Base-by-base conservation (phyloP, 208 protist species). In the Trypanosoma grayi region DNA sequence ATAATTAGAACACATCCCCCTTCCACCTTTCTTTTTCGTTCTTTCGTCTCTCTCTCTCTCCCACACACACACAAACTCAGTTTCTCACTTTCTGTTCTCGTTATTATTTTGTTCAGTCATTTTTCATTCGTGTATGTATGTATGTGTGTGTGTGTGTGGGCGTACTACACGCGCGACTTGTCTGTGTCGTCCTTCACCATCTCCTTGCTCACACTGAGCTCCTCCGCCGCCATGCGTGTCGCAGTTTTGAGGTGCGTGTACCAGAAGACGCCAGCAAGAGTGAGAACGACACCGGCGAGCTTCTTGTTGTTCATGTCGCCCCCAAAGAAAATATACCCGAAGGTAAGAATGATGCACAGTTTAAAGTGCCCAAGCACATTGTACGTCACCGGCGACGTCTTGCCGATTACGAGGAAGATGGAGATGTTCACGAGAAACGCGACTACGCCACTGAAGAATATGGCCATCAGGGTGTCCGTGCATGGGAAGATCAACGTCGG, bases 351-450 rank as follows among this genome's bases (percentile, higher is more conserved):
- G 16, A 87, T 60, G 30, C 76, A 81, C 22, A 90, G 76, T 66
- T 97, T 97, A 48, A 90, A 86, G 68, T 94, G 87, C 0, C 87
- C 87, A 28, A 94, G 57, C 31, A 97, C 89, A 54, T 95, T 87
- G 70, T 91, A 95, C 55, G 89, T 95, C 28, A 95, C 71, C 0
- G 89, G 84, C 1, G 83, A 91, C 6, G 87, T 94, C 59, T 86
- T 85, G 25, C 87, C 85, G 64, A 95, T 93, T 28, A 94, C 85
- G 9, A 94, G 59, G 69, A 94, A 95, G 39, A 91, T 92, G 27
- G 87, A 92, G 10, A 95, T 70, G 71, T 97, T 97, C 10, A 95
- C 87, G 13, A 83, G 61, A 62, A 94, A 93, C 25, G 92, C 84
- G 16, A 92, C 48, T 18, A 89, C 5, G 25, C 71, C 68, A 0